A percentile compares a stretch with the other conserved stretches of the same genome.
Conservation (phyloP, 192 early-diverging fungal species). For the Coemansia sp. region DNA sequence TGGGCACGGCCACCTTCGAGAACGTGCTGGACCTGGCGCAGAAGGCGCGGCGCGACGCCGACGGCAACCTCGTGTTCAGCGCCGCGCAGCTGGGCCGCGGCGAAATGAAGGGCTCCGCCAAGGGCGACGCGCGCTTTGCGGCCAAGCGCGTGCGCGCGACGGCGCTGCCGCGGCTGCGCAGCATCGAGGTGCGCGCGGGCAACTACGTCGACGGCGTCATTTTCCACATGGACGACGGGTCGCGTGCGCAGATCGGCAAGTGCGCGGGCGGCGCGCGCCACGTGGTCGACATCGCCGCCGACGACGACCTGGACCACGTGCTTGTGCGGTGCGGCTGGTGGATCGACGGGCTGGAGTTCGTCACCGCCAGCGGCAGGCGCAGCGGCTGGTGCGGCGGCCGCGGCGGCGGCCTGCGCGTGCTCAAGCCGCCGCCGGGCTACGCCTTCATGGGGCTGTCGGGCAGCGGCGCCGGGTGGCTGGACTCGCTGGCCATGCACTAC, state of each 20-base stretch:
- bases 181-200: constrained; percentile 49
- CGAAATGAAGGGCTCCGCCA: constrained; percentile 31
- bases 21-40: not conserved
- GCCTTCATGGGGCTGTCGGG: constrained; percentile 58
- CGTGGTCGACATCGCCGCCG: constrained; percentile 39
- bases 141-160: constrained; percentile 16
- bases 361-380: constrained; percentile 50
- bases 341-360: constrained; percentile 63
- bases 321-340: constrained; percentile 57
- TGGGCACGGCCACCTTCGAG: constrained; percentile 17
- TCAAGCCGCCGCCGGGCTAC: constrained; percentile 55
- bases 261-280: constrained; percentile 28
- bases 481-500: constrained; percentile 57
- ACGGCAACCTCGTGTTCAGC: constrained; percentile 26
- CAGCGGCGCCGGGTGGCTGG: constrained; percentile 56
- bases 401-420: constrained; percentile 45
- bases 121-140: constrained; percentile 28
- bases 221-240: constrained; percentile 51
- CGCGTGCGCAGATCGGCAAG: constrained; percentile 41
- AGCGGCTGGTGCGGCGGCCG: constrained; percentile 59
- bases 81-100: constrained; percentile 40
- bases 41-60: constrained; percentile 3
- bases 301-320: constrained; percentile 53
- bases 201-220: constrained; percentile 55
- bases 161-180: constrained; percentile 13